phyloP scores from a whole-genome alignment of 345 rosid genomes.

The Anastatica hierochuntica region DNA sequence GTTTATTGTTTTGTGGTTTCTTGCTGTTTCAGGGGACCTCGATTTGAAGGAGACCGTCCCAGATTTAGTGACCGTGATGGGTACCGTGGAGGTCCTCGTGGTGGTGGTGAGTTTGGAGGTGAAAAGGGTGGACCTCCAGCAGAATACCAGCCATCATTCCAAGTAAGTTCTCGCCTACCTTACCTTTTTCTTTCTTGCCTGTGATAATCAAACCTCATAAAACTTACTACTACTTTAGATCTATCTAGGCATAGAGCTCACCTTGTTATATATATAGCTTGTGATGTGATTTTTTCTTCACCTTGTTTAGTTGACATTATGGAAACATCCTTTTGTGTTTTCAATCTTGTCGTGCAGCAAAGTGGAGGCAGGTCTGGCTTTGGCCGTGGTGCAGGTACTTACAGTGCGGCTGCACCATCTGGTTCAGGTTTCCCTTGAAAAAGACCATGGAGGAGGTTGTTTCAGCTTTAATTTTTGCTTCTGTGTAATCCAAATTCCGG shows the following conservation, averaged over 20 bases:
- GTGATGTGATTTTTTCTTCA: no score
- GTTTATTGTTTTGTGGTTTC: no score
- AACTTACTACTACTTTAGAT: neutral
- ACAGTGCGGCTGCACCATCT: slow-evolving; percentile 38
- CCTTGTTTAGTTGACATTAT: no score
- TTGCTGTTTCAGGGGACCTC: slow-evolving; percentile 55
- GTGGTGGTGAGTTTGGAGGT: slow-evolving; percentile 66
- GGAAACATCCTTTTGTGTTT: neutral
- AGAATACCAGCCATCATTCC: slow-evolving; percentile 78
- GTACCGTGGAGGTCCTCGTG: slow-evolving; percentile 86
- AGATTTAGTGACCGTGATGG: slow-evolving; percentile 88
- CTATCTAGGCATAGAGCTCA: neutral
- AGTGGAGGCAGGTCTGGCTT: slow-evolving; percentile 62
- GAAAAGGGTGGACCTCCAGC: slow-evolving; percentile 95
- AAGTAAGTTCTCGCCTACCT: slow-evolving; percentile 38
- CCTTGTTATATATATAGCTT: no score
- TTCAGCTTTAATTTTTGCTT: neutral
- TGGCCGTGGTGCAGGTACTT: slow-evolving; percentile 75
- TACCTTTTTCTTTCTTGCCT: neutral
- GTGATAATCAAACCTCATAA: neutral
- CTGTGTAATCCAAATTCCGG: no score
- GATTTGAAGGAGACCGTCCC: slow-evolving; percentile 73
- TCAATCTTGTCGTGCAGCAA: slow-evolving; percentile 26
- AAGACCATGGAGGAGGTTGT: neutral
- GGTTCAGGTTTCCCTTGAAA: slow-evolving; percentile 46